Evolutionary conservation across 257 asterid genomes (phyloP), one percentile per base, ranked within the genome.

Genomic region (Hygrophila difformis): DNA sequence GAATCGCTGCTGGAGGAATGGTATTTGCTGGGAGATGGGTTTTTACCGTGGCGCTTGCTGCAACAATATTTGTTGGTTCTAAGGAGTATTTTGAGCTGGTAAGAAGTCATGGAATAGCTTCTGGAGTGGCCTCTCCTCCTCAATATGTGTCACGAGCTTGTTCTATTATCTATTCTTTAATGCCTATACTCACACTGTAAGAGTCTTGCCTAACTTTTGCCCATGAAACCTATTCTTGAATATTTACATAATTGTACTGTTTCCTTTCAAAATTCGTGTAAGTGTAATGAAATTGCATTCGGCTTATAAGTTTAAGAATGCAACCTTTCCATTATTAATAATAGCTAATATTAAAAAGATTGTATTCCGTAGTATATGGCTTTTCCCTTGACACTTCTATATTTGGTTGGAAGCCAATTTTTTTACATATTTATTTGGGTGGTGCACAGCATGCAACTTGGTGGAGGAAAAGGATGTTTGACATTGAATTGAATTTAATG

Each of bases 41-140:
- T 66, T 87, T 77, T 69, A 76, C 97, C 3, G 45, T 75, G 41
- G 87, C 73, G 49, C 67, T 91, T 53, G 65, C 99, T 23, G 94
- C 93, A 55, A 82, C 92, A 53, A 84, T 74, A 18, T 83, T 86
- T 71, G 56, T 76, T 56, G 95, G 81, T 55, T 59, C 97, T 7
- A 73, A 94, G 58, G 97, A 91, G 77, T 91, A 80, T 66, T 86
- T 91, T 78, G 99, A 80, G 71, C 84, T 86, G 59, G 95, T 91
- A 51, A 74, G 99, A 67, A 86, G 99, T 50, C 93, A 78, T 23
- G 97, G 96, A 60, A 86, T 82, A 59, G 79, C 95, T 48, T 68
- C 79, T 67, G 99, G 99, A 65, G 86, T 86, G 94, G 78, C 99
- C 49, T 95, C 99, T 53, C 99, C 94, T 57, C 95, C 99, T 65